Base-by-base conservation (phyloP, 208 protist genomes). In the Wallacemonas sp. region DNA sequence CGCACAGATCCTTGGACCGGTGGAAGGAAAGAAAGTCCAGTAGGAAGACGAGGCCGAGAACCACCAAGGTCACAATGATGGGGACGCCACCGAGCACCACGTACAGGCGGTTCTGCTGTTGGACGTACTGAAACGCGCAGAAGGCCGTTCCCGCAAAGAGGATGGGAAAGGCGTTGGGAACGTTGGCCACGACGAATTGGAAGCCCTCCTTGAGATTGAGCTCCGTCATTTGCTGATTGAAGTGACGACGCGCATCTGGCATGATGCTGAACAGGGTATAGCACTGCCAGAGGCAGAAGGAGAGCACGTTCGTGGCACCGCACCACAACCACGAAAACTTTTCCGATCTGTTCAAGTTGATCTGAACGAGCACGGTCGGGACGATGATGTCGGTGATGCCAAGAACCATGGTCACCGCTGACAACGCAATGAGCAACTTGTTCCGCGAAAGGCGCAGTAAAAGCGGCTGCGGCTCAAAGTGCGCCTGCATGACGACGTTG, bases 261-360 rank as follows among this genome's bases (percentile, higher is more conserved):
- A 79, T 78, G 67, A 94, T 82, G 69, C 76, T 79, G 2, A 78
- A 68, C 2, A 87, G 54, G 26, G 83, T 60, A 76, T 89, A 92
- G 27, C 79, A 56, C 57, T 94, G 88, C 85, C 88, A 94, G 0
- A 85, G 49, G 58, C 73, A 78, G 49, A 94, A 85, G 30, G 83
- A 85, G 24, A 85, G 47, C 43, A 92, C 81, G 16, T 85, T 70
- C 0, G 85, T 83, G 9, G 70, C 69, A 48, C 83, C 83, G 70
- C 88, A 94, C 81, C 81, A 86, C 24, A 89, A 47, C 88, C 88
- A 94, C 17, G 80, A 76, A 72, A 92, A 92, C 27, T 74, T 65
- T 29, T 80, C 27, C 57, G 61, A 26, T 11, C 80, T 68, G 12
- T 26, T 47, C 60, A 92, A 69, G 70, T 92, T 92, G 30, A 87